Evolutionary conservation across 805 yeast species (phyloP), one percentile per base, ranked within the genome.

Genomic region (Metschnikowia cubensis): DNA sequence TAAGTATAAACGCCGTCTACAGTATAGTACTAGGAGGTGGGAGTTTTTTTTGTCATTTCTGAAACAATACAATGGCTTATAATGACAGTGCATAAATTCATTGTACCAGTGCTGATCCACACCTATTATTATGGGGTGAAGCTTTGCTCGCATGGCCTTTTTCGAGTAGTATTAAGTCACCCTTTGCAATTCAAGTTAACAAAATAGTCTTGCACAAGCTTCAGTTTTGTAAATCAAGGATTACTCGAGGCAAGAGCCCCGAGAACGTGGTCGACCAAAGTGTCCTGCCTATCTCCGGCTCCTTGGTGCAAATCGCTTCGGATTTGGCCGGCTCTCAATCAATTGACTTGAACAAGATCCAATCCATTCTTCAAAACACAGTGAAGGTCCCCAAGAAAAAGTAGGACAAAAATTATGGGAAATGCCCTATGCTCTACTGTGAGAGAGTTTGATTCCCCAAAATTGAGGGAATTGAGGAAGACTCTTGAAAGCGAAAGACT

Each of bases 381-480:
- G 51, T 65, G 8, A 52, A 57, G 11, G 69, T 63, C 48, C 61
- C 71, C 62, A 82, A 80, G 53, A 66, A 72, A 11, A 78, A 77
- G 6, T 75, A 79, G 49, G 75, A 77, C 47, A 70, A 75, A 17
- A 79, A 80, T 58, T 79, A 83, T 60, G 92, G 91, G 3, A 85
- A 91, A 6, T 88, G 29, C 96, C 96, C 0, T 90, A 85, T 49
- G 84, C 91, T 31, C 69, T 21, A 70, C 82, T 2, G 72, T 79
- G 25, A 81, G 95, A 54, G 84, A 81, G 48, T 90, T 87, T 67
- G 97, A 90, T 66, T 87, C 96, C 0, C 92, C 97, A 4, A 87
- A 83, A 55, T 73, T 92, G 50, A 76, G 98, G 49, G 99, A 94
- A 61, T 76, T 90, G 50, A 78, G 98, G 50, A 91, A 92, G 65